These are phyloP conservation scores for Eimeria maxima DNA, from an alignment of 169 alveolate genomes.

Conservation along the genomic window DNA sequence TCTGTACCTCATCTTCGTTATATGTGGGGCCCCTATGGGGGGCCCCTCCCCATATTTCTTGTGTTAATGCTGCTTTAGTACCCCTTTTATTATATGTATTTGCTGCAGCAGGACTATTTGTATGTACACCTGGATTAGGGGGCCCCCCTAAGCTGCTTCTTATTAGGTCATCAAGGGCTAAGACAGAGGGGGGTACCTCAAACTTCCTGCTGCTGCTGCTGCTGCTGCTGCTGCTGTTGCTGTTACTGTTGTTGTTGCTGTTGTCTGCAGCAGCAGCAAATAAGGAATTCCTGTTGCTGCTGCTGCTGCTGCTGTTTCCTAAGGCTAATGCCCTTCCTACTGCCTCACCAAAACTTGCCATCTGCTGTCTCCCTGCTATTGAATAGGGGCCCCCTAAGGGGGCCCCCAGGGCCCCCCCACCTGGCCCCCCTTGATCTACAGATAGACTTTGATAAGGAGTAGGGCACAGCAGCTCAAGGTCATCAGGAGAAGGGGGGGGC, in stretches of 20 bases:
- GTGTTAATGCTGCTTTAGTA: not conserved
- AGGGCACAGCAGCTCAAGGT: constrained; percentile 7
- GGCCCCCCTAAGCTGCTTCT: constrained; percentile 43
- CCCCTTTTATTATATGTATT: not conserved
- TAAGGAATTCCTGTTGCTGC: too few species aligned
- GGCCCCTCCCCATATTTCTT: not conserved
- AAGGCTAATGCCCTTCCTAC: not conserved
- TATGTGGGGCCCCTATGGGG: not conserved
- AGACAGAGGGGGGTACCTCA: constrained; percentile 20
- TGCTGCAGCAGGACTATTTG: not conserved
- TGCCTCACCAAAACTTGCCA: constrained; percentile 21
- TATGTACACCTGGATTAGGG: constrained; percentile 8
- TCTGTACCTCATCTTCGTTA: not conserved
- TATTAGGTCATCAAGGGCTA: not conserved
- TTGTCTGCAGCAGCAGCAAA: not conserved
- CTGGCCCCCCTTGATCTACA: constrained; percentile 55
- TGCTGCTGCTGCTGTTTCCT: not conserved
- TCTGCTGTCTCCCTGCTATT: not conserved
- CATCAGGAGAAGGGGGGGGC: not conserved
- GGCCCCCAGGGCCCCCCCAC: constrained; percentile 20
- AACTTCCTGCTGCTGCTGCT: not conserved
- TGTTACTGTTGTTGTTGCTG: too few species aligned
- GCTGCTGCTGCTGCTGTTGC: too few species aligned
- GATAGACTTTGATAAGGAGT: constrained; percentile 44
- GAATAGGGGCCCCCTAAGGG: constrained; percentile 48